Conservation (phyloP, 768 basidiomycete species). For the Tylopilus subfusipes region DNA sequence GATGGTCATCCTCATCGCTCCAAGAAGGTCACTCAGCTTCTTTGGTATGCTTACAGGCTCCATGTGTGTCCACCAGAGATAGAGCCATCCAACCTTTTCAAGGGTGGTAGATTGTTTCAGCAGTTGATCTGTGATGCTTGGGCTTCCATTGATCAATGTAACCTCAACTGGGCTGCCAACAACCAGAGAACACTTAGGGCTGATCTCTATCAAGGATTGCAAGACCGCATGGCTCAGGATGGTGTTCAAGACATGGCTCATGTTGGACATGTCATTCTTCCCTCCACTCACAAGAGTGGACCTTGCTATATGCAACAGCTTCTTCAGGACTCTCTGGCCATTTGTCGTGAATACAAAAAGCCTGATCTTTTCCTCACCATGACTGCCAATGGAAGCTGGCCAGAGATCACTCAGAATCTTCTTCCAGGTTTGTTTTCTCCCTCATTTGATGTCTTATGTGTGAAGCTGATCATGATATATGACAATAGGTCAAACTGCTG, state of each 20-base stretch:
- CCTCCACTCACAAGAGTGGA: conserved; percentile 41
- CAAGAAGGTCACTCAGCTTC: conserved; percentile 28
- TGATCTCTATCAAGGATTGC: conserved; percentile 33
- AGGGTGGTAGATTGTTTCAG: conserved; percentile 40
- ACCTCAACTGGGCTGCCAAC: conserved; percentile 31
- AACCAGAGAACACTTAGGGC: conserved; percentile 37
- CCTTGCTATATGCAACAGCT: conserved; percentile 41
- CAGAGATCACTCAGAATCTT: conserved; percentile 39
- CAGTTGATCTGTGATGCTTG: conserved; percentile 44
- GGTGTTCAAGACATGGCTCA: conserved; percentile 26
- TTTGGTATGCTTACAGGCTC: conserved; percentile 34
- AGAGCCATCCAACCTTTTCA: conserved; percentile 31
- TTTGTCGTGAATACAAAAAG: too few relatives aligned
- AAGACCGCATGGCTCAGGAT: conserved; percentile 29
- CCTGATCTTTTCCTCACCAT: too few relatives aligned
- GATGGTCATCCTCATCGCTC: neutral
- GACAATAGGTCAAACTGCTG: conserved; percentile 30
- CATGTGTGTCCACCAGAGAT: conserved; percentile 9
- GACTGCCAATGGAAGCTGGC: conserved; percentile 52
- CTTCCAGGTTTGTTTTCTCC: conserved; percentile 25
- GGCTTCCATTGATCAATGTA: conserved; percentile 41
- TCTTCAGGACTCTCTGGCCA: too few relatives aligned
- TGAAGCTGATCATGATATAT: neutral
- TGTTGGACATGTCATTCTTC: conserved; percentile 36
- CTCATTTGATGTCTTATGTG: neutral